Base-by-base conservation (phyloP, 148 eudicot species). In the Heliamphora exappendiculata region DNA sequence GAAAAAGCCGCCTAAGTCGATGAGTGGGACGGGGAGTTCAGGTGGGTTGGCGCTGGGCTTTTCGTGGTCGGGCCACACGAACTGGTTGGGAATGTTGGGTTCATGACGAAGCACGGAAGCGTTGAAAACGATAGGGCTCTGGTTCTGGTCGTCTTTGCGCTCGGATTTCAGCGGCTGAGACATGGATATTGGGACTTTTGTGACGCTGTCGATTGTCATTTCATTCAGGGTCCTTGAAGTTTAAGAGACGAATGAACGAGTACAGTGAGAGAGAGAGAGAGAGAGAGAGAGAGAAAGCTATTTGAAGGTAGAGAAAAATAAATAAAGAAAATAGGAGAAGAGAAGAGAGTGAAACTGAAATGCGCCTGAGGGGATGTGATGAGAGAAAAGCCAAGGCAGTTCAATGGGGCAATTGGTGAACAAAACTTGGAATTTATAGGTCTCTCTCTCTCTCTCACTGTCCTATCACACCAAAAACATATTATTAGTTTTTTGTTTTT, bases 31-130 rank as follows among this genome's bases (percentile, higher is more conserved):
- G 0, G 49, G 29, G 2, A 89, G 83, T n/a, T 87, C 87, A 6
- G 28, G 75, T 2, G 82, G 50, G 34, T 14, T 26, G 13, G 75
- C 1, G n/a, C 55, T 7, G 3, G 90, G 90, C 74, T 78, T 83
- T 44, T 89, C 92, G 50, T 89, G 75, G 78, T 87, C 88, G 0
- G 92, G 92, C 90, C 92, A 89, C 22, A 89, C 65, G 76, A 85
- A 89, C 22, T 89, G 87, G 22, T 74, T 5, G 2, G 90, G 92
- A 69, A 89, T 83, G 77, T 80, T 77, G 22, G 76, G 5, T 33
- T 82, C 54, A 45, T 72, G 63, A n/a, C 71, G 73, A 3, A 84
- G 64, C 31, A 84, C 13, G 4, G 80, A 73, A 53, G 88, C 82
- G 51, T 84, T 85, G 51, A 86, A 86, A 29, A 79, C 83, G 13